A percentile compares a stretch with the other conserved stretches of the same genome.
Evolutionary conservation across 1,139 yeast genomes (phyloP).

Genomic region (Debaryomyces sp.): DNA sequence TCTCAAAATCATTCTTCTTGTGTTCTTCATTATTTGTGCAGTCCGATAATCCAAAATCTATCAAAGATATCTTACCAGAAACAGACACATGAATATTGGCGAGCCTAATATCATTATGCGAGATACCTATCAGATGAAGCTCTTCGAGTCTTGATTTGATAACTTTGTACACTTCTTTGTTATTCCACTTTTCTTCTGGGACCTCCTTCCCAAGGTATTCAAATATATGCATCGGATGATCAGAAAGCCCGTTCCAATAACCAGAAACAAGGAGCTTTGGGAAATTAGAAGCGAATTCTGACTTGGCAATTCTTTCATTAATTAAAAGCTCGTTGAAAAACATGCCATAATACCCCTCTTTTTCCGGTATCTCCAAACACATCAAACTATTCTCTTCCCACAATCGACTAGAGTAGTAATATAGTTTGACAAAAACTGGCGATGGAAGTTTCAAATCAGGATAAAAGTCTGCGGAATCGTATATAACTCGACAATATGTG

Average conservation of each 20-base stretch:
- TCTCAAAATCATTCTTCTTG: constrained; percentile 7
- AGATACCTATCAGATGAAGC: constrained; percentile 6
- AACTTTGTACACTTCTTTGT: neutral
- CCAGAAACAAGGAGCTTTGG: constrained; percentile 11
- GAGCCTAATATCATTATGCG: constrained; percentile 6
- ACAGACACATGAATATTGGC: constrained; percentile 5
- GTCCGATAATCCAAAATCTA: constrained; percentile 6
- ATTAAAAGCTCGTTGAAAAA: constrained; percentile 7
- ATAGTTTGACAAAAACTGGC: constrained; percentile 5
- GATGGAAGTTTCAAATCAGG: constrained; percentile 7
- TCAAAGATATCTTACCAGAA: constrained; percentile 4
- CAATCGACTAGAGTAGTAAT: constrained; percentile 5
- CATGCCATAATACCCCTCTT: constrained; percentile 6
- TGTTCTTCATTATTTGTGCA: constrained; percentile 6
- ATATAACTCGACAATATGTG: constrained; percentile 4
- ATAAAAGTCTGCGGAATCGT: neutral
- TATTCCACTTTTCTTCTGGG: constrained; percentile 3
- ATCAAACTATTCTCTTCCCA: neutral
- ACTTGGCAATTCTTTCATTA: constrained; percentile 8
- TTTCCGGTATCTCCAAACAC: neutral
- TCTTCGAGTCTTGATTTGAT: constrained; percentile 6
- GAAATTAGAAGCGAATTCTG: constrained; percentile 5
- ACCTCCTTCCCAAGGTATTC: constrained; percentile 5
- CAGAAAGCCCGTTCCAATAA: constrained; percentile 8
- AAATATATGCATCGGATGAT: constrained; percentile 7